phyloP scores from a whole-genome alignment of 345 rosid species.

The Gossypium bickii region DNA sequence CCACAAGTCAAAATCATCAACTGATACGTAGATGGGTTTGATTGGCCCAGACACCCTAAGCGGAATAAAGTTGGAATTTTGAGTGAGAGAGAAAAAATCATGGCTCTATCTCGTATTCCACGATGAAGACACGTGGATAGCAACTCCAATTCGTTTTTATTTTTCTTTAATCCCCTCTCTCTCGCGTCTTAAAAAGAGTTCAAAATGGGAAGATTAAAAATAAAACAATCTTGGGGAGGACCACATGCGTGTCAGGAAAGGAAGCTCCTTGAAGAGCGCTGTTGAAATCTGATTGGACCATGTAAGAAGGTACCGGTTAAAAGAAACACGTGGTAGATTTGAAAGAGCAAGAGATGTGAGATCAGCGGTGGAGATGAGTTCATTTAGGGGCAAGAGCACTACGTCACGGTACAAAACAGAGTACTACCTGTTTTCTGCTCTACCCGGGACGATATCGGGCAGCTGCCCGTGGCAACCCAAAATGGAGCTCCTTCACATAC shows the following conservation, averaged over 20 bases:
- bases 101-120: neutral
- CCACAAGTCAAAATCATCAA: neutral
- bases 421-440: neutral
- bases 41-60: conserved; percentile 1
- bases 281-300: conserved; percentile 37
- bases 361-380: conserved; percentile 42
- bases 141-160: neutral
- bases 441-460: conserved; percentile 35
- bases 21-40: neutral
- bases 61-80: conserved; percentile 3
- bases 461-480: conserved; percentile 23
- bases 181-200: neutral
- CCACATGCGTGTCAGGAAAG: conserved; percentile 57
- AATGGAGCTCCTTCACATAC: neutral
- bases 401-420: neutral
- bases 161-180: neutral
- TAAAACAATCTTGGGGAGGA: conserved; percentile 10
- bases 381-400: neutral
- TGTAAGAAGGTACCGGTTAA: conserved; percentile 19
- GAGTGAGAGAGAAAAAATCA: neutral
- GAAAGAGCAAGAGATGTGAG: neutral
- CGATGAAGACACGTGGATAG: neutral
- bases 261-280: conserved; percentile 18
- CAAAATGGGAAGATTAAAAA: neutral
- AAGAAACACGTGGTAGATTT: conserved; percentile 36